phyloP scores from a whole-genome alignment of 495 filamentous ascomycete genomes.

The Stereocaulon alpinum region DNA sequence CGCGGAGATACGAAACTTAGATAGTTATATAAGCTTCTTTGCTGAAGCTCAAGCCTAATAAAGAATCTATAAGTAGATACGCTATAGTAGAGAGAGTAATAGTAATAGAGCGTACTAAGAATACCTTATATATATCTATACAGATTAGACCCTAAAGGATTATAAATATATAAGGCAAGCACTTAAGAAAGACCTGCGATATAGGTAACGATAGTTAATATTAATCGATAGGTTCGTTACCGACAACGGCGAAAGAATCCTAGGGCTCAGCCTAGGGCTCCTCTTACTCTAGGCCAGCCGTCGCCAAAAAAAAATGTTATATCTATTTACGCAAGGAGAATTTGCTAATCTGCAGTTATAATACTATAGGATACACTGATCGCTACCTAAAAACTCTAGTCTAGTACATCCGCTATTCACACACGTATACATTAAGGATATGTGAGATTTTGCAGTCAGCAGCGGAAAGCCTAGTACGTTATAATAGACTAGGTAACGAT shows the following conservation, averaged over 20 bases:
- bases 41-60: conserved; percentile 8
- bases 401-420: no score
- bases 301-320: background rate
- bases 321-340: background rate
- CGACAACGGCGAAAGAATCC: background rate
- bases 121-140: conserved; percentile 2
- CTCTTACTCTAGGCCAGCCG: background rate
- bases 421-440: no score
- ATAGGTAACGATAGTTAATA: background rate
- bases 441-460: no score
- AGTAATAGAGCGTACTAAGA: background rate
- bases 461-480: no score
- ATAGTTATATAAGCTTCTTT: conserved; percentile 5
- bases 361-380: no score
- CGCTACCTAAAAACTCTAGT: no score
- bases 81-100: no score
- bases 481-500: no score
- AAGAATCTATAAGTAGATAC: background rate
- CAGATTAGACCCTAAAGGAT: conserved; percentile 6
- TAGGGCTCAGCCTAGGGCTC: background rate
- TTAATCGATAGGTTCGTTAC: background rate
- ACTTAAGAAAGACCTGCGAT: background rate
- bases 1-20: conserved; percentile 8
- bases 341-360: background rate
- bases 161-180: conserved; percentile 8